Conservation (phyloP, 73 alveolate genomes). For the Halteria grandinella region DNA sequence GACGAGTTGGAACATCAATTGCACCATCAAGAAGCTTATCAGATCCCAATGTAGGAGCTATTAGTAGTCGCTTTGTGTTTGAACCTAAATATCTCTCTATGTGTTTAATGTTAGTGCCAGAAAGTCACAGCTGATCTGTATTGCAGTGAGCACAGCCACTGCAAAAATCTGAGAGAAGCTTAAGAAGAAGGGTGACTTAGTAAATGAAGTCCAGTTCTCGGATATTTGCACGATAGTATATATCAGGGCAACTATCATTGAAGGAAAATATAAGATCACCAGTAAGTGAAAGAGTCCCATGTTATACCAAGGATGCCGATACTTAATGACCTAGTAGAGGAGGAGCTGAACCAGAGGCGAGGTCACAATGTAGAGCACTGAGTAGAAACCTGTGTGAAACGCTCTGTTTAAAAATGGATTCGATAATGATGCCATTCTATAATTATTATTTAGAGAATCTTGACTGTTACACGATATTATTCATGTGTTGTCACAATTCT, state of each 20-base stretch:
- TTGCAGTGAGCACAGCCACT: not conserved
- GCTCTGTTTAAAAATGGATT: too few species aligned
- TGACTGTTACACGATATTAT: too few species aligned
- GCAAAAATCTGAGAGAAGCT: not conserved
- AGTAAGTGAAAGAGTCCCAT: not conserved
- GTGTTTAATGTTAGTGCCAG: conserved; percentile 3
- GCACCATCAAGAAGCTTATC: not conserved
- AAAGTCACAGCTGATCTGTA: not conserved
- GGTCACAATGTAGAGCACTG: not conserved
- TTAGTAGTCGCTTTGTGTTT: not conserved
- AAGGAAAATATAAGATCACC: not conserved
- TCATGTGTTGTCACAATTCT: too few species aligned
- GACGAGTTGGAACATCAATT: not conserved
- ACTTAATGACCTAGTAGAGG: not conserved
- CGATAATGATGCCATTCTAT: too few species aligned
- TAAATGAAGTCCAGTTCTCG: not conserved
- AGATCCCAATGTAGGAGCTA: not conserved
- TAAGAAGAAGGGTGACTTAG: conserved; percentile 9
- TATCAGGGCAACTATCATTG: conserved; percentile 4
- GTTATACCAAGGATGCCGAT: not conserved
- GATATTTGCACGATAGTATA: not conserved
- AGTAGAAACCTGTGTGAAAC: too few species aligned
- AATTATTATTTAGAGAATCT: too few species aligned
- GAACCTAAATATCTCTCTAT: not conserved
- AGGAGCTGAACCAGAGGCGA: not conserved